These are phyloP conservation scores for Cercospora berteroae DNA, from an alignment of 2,329 filamentous ascomycete species.

Conservation along the genomic window DNA sequence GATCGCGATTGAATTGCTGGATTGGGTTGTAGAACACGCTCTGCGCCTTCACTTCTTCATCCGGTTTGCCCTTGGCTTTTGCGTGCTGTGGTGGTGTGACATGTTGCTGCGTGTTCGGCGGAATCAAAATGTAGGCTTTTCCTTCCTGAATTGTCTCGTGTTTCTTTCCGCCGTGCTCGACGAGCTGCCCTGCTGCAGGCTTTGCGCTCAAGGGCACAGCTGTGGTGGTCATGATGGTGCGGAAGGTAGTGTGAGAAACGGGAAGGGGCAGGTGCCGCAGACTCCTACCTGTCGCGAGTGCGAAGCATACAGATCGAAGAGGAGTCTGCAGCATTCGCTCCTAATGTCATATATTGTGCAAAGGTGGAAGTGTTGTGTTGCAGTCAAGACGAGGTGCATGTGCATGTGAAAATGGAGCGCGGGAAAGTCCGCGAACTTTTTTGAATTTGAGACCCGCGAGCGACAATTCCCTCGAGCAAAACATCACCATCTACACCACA, in stretches of 20 bases:
- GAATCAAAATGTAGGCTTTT: slow-evolving; percentile 65
- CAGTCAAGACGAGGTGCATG: not conserved
- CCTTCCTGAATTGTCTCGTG: slow-evolving; percentile 64
- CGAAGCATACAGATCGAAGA: slow-evolving; percentile 13
- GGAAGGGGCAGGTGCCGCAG: slow-evolving; percentile 9
- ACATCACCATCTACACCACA: not conserved
- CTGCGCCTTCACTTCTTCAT: slow-evolving; percentile 56
- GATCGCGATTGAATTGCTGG: slow-evolving; percentile 95
- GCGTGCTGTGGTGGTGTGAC: slow-evolving; percentile 48
- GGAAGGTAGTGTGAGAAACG: not conserved
- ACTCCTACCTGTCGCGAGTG: slow-evolving; percentile 17
- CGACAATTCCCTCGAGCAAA: not conserved
- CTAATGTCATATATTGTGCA: not conserved
- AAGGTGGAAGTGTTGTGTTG: not conserved
- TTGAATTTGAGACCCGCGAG: not conserved
- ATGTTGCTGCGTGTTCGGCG: slow-evolving; percentile 51
- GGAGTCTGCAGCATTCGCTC: slow-evolving; percentile 19
- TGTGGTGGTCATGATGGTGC: slow-evolving; percentile 4
- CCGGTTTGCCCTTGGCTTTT: slow-evolving; percentile 41
- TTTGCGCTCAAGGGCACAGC: slow-evolving; percentile 24
- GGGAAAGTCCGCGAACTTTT: not conserved
- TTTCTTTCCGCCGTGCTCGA: slow-evolving; percentile 36
- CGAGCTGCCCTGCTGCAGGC: slow-evolving; percentile 34
- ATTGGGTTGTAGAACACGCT: slow-evolving; percentile 97
- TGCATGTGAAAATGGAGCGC: not conserved